Evolutionary conservation across 768 basidiomycete species (phyloP).

Genomic region (Leucosporidium yakuticum): DNA sequence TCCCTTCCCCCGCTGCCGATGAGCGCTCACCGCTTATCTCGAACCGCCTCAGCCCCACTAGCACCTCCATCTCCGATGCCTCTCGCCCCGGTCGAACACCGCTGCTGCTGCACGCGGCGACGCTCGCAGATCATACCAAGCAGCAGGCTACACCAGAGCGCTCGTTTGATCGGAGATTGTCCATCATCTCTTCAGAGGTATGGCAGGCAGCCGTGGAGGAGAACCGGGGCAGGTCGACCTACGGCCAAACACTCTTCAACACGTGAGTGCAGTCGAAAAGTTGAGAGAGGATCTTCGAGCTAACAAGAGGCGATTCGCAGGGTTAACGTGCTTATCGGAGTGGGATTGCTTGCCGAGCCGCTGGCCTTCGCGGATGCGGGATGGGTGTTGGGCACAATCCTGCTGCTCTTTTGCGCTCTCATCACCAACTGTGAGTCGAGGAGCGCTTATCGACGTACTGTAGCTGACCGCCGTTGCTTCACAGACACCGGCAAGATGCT

Average conservation of each 20-base stretch:
- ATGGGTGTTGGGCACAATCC: constrained; percentile 68
- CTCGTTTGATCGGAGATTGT: neutral
- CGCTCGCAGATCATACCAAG: neutral
- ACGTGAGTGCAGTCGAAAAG: constrained; percentile 11
- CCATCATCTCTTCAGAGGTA: constrained; percentile 18
- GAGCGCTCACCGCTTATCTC: neutral
- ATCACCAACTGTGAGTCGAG: constrained; percentile 79
- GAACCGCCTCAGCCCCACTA: neutral
- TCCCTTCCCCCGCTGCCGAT: neutral
- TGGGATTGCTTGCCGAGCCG: constrained; percentile 36
- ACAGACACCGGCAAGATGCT: constrained; percentile 71
- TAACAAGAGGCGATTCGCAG: neutral
- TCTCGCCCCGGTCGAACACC: neutral
- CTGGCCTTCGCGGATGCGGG: constrained; percentile 86
- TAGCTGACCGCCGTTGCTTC: too few species aligned
- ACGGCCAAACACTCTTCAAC: constrained; percentile 39
- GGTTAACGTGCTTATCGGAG: constrained; percentile 38
- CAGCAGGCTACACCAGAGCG: too few species aligned
- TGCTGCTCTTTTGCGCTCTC: constrained; percentile 70
- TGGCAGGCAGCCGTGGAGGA: constrained; percentile 32
- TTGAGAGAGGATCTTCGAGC: neutral
- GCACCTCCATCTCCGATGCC: too few species aligned
- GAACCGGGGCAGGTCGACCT: constrained; percentile 33
- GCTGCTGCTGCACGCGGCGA: neutral
- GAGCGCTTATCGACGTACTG: neutral